phyloP scores from a whole-genome alignment of 805 yeast genomes.

The Kuraishia ogatae region DNA sequence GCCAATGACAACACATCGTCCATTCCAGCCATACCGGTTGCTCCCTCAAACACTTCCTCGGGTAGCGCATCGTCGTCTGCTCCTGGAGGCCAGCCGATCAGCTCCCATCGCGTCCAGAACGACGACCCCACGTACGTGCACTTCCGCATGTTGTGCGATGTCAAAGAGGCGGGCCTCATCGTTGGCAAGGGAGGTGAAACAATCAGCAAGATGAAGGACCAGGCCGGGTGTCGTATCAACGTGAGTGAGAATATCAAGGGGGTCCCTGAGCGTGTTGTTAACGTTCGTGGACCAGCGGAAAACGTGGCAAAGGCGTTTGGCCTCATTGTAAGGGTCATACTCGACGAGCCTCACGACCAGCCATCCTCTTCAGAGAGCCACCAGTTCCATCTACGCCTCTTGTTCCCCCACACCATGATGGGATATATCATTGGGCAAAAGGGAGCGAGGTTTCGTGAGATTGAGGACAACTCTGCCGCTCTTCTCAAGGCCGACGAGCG shows the following conservation, averaged over 20 bases:
- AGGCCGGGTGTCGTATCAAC: constrained; percentile 55
- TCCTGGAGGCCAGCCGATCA: constrained; percentile 19
- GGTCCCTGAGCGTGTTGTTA: constrained; percentile 65
- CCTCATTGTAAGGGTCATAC: constrained; percentile 54
- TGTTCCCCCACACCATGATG: constrained; percentile 73
- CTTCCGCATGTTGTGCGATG: constrained; percentile 67
- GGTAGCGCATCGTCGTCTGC: neutral
- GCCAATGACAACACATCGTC: neutral
- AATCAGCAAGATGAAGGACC: constrained; percentile 53
- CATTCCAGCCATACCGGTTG: neutral
- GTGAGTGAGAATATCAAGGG: constrained; percentile 68
- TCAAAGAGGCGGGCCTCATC: constrained; percentile 64
- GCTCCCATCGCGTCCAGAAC: constrained; percentile 30
- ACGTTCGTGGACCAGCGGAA: constrained; percentile 68
- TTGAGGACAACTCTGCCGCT: constrained; percentile 78
- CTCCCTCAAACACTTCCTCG: constrained; percentile 1
- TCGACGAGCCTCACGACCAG: constrained; percentile 57
- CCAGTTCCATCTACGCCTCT: constrained; percentile 46
- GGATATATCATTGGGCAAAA: constrained; percentile 76
- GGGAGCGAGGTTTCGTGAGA: constrained; percentile 68
- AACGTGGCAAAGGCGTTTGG: constrained; percentile 80
- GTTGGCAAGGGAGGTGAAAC: constrained; percentile 81
- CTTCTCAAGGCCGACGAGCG: constrained; percentile 64
- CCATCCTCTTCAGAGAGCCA: constrained; percentile 49
- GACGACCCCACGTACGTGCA: constrained; percentile 56